A percentile compares a stretch with the other conserved stretches of the same genome.
phyloP scores from a whole-genome alignment of 148 eudicot species.

The Rhododendron vialii region DNA sequence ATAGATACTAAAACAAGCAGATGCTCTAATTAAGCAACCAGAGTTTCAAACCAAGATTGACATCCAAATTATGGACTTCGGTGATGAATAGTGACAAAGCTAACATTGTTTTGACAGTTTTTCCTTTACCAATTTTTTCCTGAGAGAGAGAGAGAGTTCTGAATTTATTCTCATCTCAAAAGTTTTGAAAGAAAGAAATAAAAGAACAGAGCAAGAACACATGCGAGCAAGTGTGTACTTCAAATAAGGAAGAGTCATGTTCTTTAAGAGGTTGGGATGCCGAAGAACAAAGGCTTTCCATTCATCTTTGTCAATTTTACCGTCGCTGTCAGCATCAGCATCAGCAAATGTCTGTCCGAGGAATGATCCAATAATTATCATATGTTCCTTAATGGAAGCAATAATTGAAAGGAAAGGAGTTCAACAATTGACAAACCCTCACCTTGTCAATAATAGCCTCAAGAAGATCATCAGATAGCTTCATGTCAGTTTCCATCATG shows the following conservation, averaged over 20 bases:
- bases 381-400: not conserved
- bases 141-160: not conserved
- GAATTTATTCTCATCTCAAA: not conserved
- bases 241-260: constrained; percentile 92
- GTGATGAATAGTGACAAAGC: not conserved
- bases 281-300: constrained; percentile 71
- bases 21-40: not conserved
- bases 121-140: not conserved
- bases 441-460: constrained; percentile 83
- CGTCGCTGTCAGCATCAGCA: constrained; percentile 81
- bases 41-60: not conserved
- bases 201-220: not conserved
- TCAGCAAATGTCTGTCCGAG: constrained; percentile 71
- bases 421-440: not conserved
- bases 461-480: constrained; percentile 69
- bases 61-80: not conserved
- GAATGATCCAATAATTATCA: not conserved
- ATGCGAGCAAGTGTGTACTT: constrained; percentile 41
- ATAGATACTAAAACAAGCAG: not conserved
- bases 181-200: not conserved
- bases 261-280: constrained; percentile 63
- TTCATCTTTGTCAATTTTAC: constrained; percentile 67
- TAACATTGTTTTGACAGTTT: not conserved
- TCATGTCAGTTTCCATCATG: constrained; percentile 65
- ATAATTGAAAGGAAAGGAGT: not conserved